These are phyloP conservation scores for Aschersonia sp. DNA, from an alignment of 2,329 filamentous ascomycete genomes.

Conservation along the genomic window DNA sequence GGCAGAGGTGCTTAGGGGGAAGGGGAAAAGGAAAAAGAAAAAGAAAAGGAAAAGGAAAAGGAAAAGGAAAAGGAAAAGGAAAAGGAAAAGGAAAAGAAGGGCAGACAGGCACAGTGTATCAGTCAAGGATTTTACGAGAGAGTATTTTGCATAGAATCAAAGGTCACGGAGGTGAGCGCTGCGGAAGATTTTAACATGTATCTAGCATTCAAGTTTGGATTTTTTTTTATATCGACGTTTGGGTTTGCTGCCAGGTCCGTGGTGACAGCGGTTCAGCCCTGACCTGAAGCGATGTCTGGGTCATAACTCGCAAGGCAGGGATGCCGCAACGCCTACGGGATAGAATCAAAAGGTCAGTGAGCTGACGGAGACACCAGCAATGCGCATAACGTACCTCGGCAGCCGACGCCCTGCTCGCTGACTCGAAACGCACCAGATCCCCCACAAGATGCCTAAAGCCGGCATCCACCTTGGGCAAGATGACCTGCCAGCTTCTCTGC, in stretches of 20 bases:
- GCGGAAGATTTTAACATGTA: no score
- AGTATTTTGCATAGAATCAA: no score
- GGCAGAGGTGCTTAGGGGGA: conserved; percentile 1
- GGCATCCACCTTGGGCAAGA: conserved; percentile 47
- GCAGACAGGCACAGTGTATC: no score
- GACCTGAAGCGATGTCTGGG: neutral
- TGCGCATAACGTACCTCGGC: conserved; percentile 18
- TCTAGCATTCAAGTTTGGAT: no score
- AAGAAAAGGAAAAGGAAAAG: neutral
- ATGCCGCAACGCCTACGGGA: conserved; percentile 11
- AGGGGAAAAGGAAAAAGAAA: neutral
- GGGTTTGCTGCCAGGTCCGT: no score
- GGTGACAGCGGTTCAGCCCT: neutral
- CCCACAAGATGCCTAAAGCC: conserved; percentile 51
- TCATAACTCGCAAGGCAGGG: conserved; percentile 4
- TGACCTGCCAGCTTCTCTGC: conserved; percentile 48
- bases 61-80: neutral
- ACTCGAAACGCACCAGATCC: conserved; percentile 56
- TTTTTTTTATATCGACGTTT: no score
- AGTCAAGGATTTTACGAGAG: no score
- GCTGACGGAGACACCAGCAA: neutral
- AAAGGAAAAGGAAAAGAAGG: no score
- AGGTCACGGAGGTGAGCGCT: no score
- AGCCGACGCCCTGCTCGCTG: conserved; percentile 50
- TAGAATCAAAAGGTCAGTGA: neutral